These are phyloP conservation scores for Trichoderma atroviride DNA, from an alignment of 2,329 filamentous ascomycete genomes.

Conservation along the genomic window DNA sequence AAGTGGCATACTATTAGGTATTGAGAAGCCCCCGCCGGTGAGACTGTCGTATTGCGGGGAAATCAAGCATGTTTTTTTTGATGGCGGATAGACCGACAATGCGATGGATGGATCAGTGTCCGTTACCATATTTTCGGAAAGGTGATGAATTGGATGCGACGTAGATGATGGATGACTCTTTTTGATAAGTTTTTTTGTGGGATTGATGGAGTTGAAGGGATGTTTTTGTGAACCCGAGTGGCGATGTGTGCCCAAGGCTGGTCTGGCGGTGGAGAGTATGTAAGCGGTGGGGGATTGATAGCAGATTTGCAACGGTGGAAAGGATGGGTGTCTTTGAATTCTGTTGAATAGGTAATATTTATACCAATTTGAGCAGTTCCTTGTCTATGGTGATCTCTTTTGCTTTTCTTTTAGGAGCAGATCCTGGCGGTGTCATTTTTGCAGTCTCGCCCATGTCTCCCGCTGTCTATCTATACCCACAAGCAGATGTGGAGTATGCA, in stretches of 20 bases:
- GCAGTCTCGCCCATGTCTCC: background rate
- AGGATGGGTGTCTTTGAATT: background rate
- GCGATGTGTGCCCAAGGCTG: constrained; percentile 13
- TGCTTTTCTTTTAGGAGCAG: background rate
- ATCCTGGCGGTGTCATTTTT: background rate
- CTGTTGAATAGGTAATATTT: background rate
- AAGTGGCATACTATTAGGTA: background rate
- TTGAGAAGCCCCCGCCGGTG: background rate
- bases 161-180: background rate
- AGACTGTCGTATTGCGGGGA: background rate
- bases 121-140: background rate
- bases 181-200: background rate
- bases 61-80: background rate
- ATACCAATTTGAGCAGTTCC: background rate
- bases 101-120: background rate
- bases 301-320: background rate
- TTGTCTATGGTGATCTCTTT: no score
- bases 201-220: no score
- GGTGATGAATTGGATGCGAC: background rate
- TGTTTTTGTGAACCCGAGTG: constrained; percentile 12
- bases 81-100: background rate
- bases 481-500: background rate
- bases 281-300: background rate
- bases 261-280: background rate
- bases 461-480: background rate